Evolutionary conservation across 805 yeast species (phyloP).

Genomic region (Jamesozyma piceae): DNA sequence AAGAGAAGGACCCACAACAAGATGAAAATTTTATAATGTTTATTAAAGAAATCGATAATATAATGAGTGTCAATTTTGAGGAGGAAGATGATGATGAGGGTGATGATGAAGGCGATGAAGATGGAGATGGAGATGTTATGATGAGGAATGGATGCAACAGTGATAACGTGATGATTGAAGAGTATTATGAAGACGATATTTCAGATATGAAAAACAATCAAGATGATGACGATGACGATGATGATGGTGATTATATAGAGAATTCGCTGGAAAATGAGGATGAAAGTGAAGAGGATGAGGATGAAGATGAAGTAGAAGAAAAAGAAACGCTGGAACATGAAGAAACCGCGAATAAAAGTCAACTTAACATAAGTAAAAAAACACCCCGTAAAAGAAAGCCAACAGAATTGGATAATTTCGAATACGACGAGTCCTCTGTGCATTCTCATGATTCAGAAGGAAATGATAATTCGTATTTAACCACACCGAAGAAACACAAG

Average conservation of each 20-base stretch:
- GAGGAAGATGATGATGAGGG: constrained; percentile 28
- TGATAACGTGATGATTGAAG: constrained; percentile 5
- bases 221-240: constrained; percentile 10
- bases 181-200: constrained; percentile 1
- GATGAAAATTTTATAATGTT: constrained; percentile 16
- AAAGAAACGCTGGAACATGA: constrained; percentile 9
- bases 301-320: constrained; percentile 1
- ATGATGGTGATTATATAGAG: constrained; percentile 9
- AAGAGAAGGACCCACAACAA: too few relatives aligned
- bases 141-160: neutral
- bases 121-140: constrained; percentile 1
- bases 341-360: neutral
- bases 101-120: constrained; percentile 12
- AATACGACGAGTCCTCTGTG: constrained; percentile 12
- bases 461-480: constrained; percentile 1
- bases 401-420: constrained; percentile 24
- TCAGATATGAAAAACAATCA: constrained; percentile 14
- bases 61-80: constrained; percentile 27
- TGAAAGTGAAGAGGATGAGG: constrained; percentile 9
- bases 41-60: constrained; percentile 24
- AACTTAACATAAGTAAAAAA: neutral
- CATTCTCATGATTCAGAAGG: neutral
- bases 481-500: constrained; percentile 22
- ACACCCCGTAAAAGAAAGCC: constrained; percentile 22
- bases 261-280: constrained; percentile 11